phyloP scores from a whole-genome alignment of 169 alveolate species.

The Cryptosporidium muris region DNA sequence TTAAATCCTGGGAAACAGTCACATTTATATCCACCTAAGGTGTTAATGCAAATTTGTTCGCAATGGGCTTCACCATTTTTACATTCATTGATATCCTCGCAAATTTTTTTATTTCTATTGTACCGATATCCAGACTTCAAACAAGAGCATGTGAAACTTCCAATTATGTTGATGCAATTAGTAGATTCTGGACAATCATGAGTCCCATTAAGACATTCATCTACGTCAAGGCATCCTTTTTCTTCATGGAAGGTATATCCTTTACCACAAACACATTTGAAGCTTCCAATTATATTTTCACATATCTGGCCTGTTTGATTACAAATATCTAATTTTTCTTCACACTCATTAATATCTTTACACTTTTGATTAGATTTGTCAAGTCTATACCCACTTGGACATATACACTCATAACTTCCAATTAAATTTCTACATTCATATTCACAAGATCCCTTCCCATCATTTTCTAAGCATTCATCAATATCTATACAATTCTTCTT shows the following conservation, averaged over 20 bases:
- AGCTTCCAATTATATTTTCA: constrained; percentile 73
- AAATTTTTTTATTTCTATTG: constrained; percentile 61
- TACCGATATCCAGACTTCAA: constrained; percentile 70
- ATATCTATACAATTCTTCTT: constrained; percentile 70
- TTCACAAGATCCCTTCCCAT: constrained; percentile 41
- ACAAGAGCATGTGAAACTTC: constrained; percentile 73
- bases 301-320: constrained; percentile 72
- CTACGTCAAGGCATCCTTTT: constrained; percentile 71
- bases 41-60: constrained; percentile 73
- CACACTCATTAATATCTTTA: constrained; percentile 75
- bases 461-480: constrained; percentile 73
- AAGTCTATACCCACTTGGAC: constrained; percentile 69
- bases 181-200: constrained; percentile 33
- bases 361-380: constrained; percentile 62
- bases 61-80: constrained; percentile 70
- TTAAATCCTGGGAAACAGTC: constrained; percentile 72
- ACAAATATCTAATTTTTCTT: constrained; percentile 21
- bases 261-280: constrained; percentile 71
- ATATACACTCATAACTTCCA: constrained; percentile 54
- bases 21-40: constrained; percentile 75
- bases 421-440: constrained; percentile 53
- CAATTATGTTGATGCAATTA: constrained; percentile 70
- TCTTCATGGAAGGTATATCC: constrained; percentile 63
- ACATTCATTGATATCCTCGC: constrained; percentile 79
- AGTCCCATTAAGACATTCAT: constrained; percentile 70